Conservation (phyloP, 2,329 filamentous ascomycete species). For the Plenodomus tracheiphilus region DNA sequence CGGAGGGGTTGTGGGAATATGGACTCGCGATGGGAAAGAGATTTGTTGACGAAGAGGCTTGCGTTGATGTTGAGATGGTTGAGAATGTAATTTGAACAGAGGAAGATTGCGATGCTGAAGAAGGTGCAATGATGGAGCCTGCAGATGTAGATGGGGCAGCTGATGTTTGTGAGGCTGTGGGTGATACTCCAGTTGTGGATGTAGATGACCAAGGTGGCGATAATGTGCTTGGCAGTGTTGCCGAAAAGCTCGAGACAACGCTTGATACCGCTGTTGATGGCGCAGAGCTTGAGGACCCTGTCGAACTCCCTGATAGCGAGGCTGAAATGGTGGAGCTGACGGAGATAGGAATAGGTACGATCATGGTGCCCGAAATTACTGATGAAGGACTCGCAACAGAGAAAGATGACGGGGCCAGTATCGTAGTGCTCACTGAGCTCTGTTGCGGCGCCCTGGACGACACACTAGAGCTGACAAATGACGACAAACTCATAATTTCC, state of each 20-base stretch:
- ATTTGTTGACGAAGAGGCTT: neutral
- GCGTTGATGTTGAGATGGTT: neutral
- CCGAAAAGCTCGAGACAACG: neutral
- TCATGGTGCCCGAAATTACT: neutral
- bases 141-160: neutral
- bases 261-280: neutral
- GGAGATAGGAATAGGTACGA: neutral
- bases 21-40: conserved; percentile 4
- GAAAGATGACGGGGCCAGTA: neutral
- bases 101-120: neutral
- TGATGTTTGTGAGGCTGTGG: neutral
- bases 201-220: neutral
- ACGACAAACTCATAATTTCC: neutral
- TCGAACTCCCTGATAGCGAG: neutral
- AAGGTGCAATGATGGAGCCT: conserved; percentile 1
- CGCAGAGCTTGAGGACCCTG: neutral
- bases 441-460: neutral
- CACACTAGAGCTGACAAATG: neutral
- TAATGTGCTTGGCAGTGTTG: neutral
- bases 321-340: neutral
- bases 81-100: neutral
- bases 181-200: neutral
- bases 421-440: neutral
- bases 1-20: conserved; percentile 8
- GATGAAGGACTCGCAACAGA: neutral